phyloP scores from a whole-genome alignment of 148 eudicot species.

The Chenopodium suecicum region DNA sequence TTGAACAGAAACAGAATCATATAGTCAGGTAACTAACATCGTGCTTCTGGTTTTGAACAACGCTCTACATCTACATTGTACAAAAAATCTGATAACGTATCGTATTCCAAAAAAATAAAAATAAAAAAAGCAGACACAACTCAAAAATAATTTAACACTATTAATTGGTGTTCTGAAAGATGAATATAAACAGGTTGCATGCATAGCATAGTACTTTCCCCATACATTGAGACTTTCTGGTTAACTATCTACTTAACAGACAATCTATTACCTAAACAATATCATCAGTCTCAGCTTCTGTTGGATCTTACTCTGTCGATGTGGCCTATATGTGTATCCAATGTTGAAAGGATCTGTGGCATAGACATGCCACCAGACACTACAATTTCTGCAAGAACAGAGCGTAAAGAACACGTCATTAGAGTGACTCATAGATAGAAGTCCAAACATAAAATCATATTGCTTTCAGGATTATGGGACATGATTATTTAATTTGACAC shows the following conservation, averaged over 20 bases:
- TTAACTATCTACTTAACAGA: conserved; percentile 19
- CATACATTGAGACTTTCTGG: conserved; percentile 3
- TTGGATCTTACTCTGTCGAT: conserved; percentile 59
- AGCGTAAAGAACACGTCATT: background rate
- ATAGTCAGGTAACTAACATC: background rate
- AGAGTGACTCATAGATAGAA: background rate
- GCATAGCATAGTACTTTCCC: conserved; percentile 2
- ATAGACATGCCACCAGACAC: conserved; percentile 98
- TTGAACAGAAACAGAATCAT: background rate
- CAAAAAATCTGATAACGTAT: conserved; percentile 15
- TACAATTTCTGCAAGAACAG: conserved; percentile 70
- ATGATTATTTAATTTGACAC: background rate
- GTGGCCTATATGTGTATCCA: conserved; percentile 49
- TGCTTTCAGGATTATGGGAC: background rate
- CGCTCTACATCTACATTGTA: conserved; percentile 31
- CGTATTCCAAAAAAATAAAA: background rate
- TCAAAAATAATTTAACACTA: conserved; percentile 16
- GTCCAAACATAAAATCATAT: too few relatives aligned
- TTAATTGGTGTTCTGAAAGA: conserved; percentile 15
- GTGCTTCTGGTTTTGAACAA: conserved; percentile 4
- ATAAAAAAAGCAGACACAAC: conserved; percentile 2
- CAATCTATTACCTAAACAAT: conserved; percentile 23
- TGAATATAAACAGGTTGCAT: conserved; percentile 22
- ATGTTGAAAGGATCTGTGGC: conserved; percentile 81
- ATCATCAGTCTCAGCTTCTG: conserved; percentile 47